Conservation (phyloP, 163 green algal species). For the Scenedesmus sp. region DNA sequence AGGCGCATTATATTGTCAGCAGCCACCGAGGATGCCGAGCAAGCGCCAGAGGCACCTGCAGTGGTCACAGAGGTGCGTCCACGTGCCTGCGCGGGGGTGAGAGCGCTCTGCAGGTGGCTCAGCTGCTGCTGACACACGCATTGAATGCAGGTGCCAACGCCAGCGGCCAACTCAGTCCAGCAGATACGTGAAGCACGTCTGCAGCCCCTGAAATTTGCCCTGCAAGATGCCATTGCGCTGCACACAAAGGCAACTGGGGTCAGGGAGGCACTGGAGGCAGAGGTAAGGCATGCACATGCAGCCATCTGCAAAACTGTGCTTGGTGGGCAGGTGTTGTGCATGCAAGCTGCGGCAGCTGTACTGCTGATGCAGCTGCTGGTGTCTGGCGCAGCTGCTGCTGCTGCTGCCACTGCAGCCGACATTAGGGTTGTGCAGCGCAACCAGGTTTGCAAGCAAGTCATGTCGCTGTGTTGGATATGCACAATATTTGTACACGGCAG, state of each 20-base stretch:
- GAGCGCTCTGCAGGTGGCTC: neutral
- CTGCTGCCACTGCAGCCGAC: neutral
- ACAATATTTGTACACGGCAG: no score
- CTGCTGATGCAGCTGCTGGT: neutral
- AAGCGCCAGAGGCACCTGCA: neutral
- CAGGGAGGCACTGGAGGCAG: conserved; percentile 52
- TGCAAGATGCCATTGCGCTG: conserved; percentile 46
- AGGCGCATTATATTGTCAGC: conserved; percentile 14
- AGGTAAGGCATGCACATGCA: conserved; percentile 27
- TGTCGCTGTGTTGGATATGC: no score
- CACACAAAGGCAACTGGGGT: conserved; percentile 56
- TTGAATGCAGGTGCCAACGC: neutral
- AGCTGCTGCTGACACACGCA: conserved; percentile 7
- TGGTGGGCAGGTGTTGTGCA: neutral
- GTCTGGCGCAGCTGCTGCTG: neutral
- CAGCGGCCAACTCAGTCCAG: conserved; percentile 28
- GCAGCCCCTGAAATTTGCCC: conserved; percentile 39
- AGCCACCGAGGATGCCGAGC: conserved; percentile 29
- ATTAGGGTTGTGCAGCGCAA: neutral
- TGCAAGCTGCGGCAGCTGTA: neutral
- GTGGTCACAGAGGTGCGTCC: neutral
- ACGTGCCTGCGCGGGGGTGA: neutral
- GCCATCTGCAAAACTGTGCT: no score
- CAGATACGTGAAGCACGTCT: conserved; percentile 43
- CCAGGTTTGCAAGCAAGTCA: no score